Evolutionary conservation across 192 early-diverging fungal genomes (phyloP).

Genomic region (Rhizoclosmatium globosum): DNA sequence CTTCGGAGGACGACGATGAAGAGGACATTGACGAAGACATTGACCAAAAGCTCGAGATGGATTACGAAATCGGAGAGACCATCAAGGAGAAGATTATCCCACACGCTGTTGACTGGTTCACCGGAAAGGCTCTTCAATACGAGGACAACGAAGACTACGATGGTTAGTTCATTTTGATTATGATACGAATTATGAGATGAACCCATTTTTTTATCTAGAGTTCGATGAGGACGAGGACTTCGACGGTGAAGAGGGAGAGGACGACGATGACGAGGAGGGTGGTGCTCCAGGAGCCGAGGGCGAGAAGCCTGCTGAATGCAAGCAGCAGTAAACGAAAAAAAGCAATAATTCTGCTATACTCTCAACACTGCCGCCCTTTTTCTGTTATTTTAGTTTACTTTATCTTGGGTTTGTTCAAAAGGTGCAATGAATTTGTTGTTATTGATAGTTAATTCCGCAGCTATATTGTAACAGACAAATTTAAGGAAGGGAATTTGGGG

Average conservation of each 20-base stretch:
- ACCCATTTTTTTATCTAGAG: constrained; percentile 48
- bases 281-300: constrained; percentile 46
- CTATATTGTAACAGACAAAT: too few species aligned
- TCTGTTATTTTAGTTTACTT: too few species aligned
- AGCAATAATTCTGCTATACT: not conserved
- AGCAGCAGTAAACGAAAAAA: constrained; percentile 59
- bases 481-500: too few species aligned
- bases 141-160: constrained; percentile 70
- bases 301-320: constrained; percentile 54
- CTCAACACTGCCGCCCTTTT: too few species aligned
- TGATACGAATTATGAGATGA: constrained; percentile 9
- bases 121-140: constrained; percentile 93
- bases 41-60: constrained; percentile 87
- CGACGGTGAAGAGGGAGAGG: constrained; percentile 69
- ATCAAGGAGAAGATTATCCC: constrained; percentile 99
- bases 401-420: too few species aligned
- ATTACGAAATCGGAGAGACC: constrained; percentile 97
- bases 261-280: constrained; percentile 76
- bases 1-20: constrained; percentile 79
- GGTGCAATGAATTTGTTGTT: too few species aligned
- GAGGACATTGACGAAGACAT: constrained; percentile 75
- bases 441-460: too few species aligned
- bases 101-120: constrained; percentile 97
- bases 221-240: constrained; percentile 76
- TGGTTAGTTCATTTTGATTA: constrained; percentile 32